Percentiles rank a stretch among this genome's conserved stretches.
Conservation (phyloP, 352 stramenopile species). For the Phytophthora kernoviae region DNA sequence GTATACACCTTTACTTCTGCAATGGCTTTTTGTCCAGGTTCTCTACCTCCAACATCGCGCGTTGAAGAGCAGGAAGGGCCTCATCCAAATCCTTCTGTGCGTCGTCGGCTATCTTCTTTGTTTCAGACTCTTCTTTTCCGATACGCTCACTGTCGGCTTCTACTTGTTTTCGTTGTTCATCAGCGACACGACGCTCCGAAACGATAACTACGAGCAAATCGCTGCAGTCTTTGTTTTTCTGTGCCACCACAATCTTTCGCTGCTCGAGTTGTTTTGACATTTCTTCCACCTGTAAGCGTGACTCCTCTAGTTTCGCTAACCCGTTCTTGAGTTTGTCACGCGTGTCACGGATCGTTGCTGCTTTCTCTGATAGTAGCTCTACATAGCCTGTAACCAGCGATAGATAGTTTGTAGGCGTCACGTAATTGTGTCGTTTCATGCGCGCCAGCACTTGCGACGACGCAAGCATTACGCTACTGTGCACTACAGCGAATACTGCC, state of each 20-base stretch:
- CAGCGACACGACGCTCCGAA: conserved; percentile 91
- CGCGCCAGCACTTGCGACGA: conserved; percentile 84
- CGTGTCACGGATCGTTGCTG: conserved; percentile 69
- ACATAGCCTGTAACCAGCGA: conserved; percentile 93
- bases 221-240: conserved; percentile 95
- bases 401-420: conserved; percentile 94
- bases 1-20: conserved; percentile 96
- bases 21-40: conserved; percentile 96
- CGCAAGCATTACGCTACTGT: conserved; percentile 85
- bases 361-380: conserved; percentile 79
- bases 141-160: conserved; percentile 94
- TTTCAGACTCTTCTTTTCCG: conserved; percentile 90
- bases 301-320: conserved; percentile 84
- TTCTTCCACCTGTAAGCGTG: conserved; percentile 79
- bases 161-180: conserved; percentile 94
- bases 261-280: conserved; percentile 88
- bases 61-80: conserved; percentile 92
- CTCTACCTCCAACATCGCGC: conserved; percentile 94
- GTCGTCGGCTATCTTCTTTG: conserved; percentile 94
- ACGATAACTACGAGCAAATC: conserved; percentile 96
- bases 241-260: conserved; percentile 89
- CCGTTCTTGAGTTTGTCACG: conserved; percentile 86
- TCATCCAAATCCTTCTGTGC: conserved; percentile 95
- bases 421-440: conserved; percentile 95
- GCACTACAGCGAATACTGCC: conserved; percentile 88